phyloP scores from a whole-genome alignment of 805 yeast genomes.

The Nakazawaea siamensis region DNA sequence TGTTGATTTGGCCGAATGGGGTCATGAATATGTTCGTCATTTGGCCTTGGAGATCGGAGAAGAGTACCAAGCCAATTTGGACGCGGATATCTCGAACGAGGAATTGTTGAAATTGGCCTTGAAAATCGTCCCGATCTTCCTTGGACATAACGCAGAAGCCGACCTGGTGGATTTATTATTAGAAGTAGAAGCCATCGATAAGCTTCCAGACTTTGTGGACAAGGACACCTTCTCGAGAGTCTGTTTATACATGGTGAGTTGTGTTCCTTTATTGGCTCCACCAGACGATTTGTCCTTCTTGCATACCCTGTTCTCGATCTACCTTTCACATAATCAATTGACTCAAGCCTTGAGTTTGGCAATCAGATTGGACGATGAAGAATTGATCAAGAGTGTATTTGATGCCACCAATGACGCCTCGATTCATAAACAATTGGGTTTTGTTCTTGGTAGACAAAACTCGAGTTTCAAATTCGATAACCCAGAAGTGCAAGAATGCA shows the following conservation, averaged over 20 bases:
- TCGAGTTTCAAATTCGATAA: conserved; percentile 62
- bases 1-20: conserved; percentile 68
- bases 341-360: conserved; percentile 91
- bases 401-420: conserved; percentile 67
- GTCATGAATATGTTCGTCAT: conserved; percentile 96
- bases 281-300: conserved; percentile 86
- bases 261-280: conserved; percentile 94
- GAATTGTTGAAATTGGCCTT: conserved; percentile 55
- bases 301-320: conserved; percentile 82
- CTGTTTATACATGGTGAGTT: conserved; percentile 88
- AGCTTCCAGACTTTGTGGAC: conserved; percentile 78
- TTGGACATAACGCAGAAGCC: conserved; percentile 94
- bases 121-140: conserved; percentile 79
- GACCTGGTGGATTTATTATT: conserved; percentile 93
- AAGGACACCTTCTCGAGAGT: conserved; percentile 79
- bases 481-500: conserved; percentile 73
- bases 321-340: conserved; percentile 66
- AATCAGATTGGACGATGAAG: conserved; percentile 77
- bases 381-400: conserved; percentile 71
- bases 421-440: conserved; percentile 84
- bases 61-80: conserved; percentile 50
- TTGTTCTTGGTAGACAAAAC: conserved; percentile 81
- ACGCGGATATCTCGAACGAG: conserved; percentile 18
- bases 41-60: conserved; percentile 93
- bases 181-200: conserved; percentile 83